These are phyloP conservation scores for Apostasia ramifera DNA, from an alignment of 106 monocot genomes.

Conservation along the genomic window DNA sequence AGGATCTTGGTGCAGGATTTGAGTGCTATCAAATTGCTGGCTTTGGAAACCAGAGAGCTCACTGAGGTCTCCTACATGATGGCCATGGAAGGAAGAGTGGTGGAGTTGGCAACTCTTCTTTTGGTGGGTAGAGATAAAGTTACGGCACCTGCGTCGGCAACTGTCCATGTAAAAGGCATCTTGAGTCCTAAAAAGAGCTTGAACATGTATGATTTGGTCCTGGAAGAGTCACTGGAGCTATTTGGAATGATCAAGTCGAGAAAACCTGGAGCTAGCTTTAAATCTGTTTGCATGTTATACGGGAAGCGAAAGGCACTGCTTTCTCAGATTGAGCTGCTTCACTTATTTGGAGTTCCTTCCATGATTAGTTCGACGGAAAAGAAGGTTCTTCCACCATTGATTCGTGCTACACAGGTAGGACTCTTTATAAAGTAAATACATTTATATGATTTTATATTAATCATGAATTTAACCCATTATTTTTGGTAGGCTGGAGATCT, in stretches of 20 bases:
- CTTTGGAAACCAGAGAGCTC: constrained; percentile 14
- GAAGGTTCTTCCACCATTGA: constrained; percentile 11
- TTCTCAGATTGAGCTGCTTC: constrained; percentile 25
- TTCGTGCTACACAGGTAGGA: constrained; percentile 22
- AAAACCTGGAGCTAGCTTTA: neutral
- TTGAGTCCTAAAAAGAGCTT: constrained; percentile 1
- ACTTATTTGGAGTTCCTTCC: constrained; percentile 9
- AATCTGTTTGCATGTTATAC: neutral
- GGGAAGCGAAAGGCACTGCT: constrained; percentile 17
- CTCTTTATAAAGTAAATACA: neutral
- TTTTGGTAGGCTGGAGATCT: constrained; percentile 16
- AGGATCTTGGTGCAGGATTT: constrained; percentile 20
- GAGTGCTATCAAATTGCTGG: constrained; percentile 18
- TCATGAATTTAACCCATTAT: neutral
- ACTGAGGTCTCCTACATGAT: constrained; percentile 6
- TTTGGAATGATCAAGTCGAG: constrained; percentile 3
- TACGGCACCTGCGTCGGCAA: neutral
- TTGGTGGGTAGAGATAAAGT: constrained; percentile 22
- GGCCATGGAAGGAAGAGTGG: constrained; percentile 18
- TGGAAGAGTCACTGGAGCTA: constrained; percentile 20
- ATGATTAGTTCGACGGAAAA: neutral
- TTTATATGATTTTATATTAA: neutral
- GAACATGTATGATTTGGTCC: constrained; percentile 13
- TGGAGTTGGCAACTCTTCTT: constrained; percentile 23
- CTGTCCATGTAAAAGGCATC: neutral